Conservation (phyloP, 768 basidiomycete species). For the Candolleomyces eurysporus region DNA sequence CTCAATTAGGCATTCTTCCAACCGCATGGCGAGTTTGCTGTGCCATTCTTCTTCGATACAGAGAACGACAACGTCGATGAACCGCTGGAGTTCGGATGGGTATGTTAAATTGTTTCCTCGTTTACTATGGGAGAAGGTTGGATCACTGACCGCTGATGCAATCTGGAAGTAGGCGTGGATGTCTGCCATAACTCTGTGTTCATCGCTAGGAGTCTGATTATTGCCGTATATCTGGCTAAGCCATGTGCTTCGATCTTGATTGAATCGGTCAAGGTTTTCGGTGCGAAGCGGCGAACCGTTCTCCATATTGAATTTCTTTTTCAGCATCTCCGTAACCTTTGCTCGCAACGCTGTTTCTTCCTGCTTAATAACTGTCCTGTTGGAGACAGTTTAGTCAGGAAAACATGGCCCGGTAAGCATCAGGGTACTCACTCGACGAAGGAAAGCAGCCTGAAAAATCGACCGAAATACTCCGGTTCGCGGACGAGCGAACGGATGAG, state of each 20-base stretch:
- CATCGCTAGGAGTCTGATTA: conserved; percentile 16
- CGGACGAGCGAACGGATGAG: conserved; percentile 8
- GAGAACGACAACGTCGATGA: conserved; percentile 53
- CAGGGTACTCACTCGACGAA: conserved; percentile 9
- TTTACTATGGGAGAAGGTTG: not conserved
- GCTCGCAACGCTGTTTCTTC: not conserved
- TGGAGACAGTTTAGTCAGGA: not conserved
- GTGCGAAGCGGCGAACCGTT: conserved; percentile 32
- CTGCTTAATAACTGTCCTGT: not conserved
- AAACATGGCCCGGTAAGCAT: too few relatives aligned
- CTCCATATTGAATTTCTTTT: conserved; percentile 38
- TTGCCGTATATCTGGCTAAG: not conserved
- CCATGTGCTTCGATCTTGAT: conserved; percentile 20
- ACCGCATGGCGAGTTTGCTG: conserved; percentile 31
- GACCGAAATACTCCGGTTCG: conserved; percentile 7
- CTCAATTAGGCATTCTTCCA: conserved; percentile 36
- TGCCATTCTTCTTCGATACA: conserved; percentile 44
- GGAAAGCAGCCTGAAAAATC: conserved; percentile 1
- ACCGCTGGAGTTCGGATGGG: conserved; percentile 35
- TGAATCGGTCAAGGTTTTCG: conserved; percentile 21
- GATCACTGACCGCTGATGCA: conserved; percentile 43
- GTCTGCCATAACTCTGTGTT: conserved; percentile 50
- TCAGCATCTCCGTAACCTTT: conserved; percentile 15
- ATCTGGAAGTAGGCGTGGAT: conserved; percentile 57
- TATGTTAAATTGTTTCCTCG: not conserved